Base-by-base conservation (phyloP, 139 green algal species). In the Medakamo hakoo region DNA sequence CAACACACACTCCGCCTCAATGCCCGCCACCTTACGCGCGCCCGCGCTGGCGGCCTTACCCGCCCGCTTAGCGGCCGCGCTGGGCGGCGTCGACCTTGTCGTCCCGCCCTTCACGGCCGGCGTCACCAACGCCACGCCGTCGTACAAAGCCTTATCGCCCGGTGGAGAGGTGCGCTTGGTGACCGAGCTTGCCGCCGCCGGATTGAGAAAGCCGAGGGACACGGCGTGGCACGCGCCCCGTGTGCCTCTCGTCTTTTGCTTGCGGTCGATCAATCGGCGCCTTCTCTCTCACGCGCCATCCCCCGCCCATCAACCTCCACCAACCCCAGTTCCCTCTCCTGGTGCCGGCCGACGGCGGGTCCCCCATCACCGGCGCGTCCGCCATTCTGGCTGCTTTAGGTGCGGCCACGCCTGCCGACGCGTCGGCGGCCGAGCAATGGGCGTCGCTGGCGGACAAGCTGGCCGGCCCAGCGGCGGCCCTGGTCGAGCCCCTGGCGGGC, bases 91-190 rank as follows among this genome's bases (percentile, higher is more conserved):
- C 2, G 66, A 73, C 14, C 23, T 82, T 22, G 69, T 77, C 19
- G 67, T 60, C 16, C 57, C 62, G 2, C 64, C 67, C 57, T 78
- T 82, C 67, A 78, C 63, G 2, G 28, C 63, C 48, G 76, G 70
- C 32, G 32, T 82, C 9, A 82, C 71, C 55, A 78, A 82, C 60
- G 69, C 67, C 30, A 82, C 72, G 48, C 72, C 71, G 3, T 63
- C 58, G 55, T 82, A 70, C 76, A 65, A 65, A 27, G 21, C n/a
- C 4, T 23, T 65, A 16, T 57, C 28, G 19, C 5, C 26, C 20
- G 30, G 5, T 14, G 60, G 60, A 16, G 55, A 65, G 60, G 60
- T 65, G 60, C 27, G 59, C 19, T 24, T 21, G 57, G 57, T 28
- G 20, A 62, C 57, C 19, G 27, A 19, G 16, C 28, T 62, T 21